Conservation (phyloP, 148 eudicot genomes). For the Fagopyrum homotropicum region DNA sequence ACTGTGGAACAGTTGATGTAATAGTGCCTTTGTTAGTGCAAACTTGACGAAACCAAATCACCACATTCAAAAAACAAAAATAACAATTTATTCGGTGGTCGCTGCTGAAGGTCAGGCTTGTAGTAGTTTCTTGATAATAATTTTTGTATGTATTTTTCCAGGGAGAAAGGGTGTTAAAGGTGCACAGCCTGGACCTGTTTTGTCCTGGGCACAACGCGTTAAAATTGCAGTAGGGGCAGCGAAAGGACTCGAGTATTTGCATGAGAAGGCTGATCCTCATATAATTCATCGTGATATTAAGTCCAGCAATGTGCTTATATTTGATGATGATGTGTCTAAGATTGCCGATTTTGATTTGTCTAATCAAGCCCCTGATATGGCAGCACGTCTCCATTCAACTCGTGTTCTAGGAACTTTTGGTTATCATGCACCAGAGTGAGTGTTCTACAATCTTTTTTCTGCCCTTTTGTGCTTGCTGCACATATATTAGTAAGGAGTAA, state of each 20-base stretch:
- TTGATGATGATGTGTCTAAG: slow-evolving; percentile 19
- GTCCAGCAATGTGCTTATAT: slow-evolving; percentile 22
- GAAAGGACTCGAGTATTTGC: slow-evolving; percentile 22
- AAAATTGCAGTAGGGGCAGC: slow-evolving; percentile 23
- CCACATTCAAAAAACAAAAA: not conserved
- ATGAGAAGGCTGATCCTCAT: slow-evolving; percentile 19
- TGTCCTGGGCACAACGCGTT: slow-evolving; percentile 21
- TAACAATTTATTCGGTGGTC: not conserved
- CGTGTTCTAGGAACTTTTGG: slow-evolving; percentile 25
- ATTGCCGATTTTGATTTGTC: slow-evolving; percentile 20
- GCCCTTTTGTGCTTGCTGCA: not conserved
- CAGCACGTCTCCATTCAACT: slow-evolving; percentile 25
- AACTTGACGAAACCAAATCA: not conserved
- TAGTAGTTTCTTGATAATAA: not conserved
- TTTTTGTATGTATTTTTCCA: not conserved
- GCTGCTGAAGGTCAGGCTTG: not conserved
- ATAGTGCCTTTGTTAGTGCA: not conserved
- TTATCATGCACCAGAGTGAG: slow-evolving; percentile 31
- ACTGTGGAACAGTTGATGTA: not conserved
- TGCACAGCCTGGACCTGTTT: slow-evolving; percentile 19
- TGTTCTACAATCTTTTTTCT: not conserved
- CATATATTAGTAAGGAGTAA: not conserved
- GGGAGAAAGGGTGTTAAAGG: slow-evolving; percentile 22
- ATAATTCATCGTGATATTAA: slow-evolving; percentile 22
- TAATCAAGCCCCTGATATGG: slow-evolving; percentile 22